These are phyloP conservation scores for Panellus pusillus DNA, from an alignment of 768 basidiomycete species.

Conservation along the genomic window DNA sequence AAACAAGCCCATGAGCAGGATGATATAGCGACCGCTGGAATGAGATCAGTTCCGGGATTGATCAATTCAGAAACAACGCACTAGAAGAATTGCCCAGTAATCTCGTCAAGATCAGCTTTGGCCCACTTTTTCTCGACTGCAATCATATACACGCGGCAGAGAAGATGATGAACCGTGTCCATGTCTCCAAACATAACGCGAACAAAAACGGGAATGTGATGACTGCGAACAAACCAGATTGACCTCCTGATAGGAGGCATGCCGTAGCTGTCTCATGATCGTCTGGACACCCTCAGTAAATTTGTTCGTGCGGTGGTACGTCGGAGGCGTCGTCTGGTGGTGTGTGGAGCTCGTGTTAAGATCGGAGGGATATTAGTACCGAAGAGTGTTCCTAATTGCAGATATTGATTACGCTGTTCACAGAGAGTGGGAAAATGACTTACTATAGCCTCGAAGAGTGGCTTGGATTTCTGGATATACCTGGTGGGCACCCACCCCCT, in stretches of 20 bases:
- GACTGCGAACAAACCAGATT: conserved; percentile 91
- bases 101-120: conserved; percentile 78
- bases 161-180: conserved; percentile 90
- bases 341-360: conserved; percentile 89
- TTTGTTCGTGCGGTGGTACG: conserved; percentile 91
- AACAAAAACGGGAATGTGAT: conserved; percentile 98
- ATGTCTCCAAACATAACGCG: conserved; percentile 99
- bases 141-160: conserved; percentile 81
- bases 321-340: conserved; percentile 91
- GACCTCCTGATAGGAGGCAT: conserved; percentile 94
- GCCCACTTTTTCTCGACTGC: conserved; percentile 77
- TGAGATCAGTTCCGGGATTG: conserved; percentile 22
- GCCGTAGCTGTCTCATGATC: conserved; percentile 98
- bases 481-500: conserved; percentile 95
- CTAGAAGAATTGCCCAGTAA: conserved; percentile 90
- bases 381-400: conserved; percentile 71
- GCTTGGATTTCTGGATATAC: conserved; percentile 85
- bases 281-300: conserved; percentile 97
- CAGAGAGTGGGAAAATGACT: conserved; percentile 37
- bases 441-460: conserved; percentile 82
- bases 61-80: conserved; percentile 41
- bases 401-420: neutral
- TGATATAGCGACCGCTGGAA: conserved; percentile 93
- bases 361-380: conserved; percentile 93
- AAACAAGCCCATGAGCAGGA: conserved; percentile 96